Evolutionary conservation across 1,139 yeast genomes (phyloP).

Genomic region (Yamadazyma diddensiae): DNA sequence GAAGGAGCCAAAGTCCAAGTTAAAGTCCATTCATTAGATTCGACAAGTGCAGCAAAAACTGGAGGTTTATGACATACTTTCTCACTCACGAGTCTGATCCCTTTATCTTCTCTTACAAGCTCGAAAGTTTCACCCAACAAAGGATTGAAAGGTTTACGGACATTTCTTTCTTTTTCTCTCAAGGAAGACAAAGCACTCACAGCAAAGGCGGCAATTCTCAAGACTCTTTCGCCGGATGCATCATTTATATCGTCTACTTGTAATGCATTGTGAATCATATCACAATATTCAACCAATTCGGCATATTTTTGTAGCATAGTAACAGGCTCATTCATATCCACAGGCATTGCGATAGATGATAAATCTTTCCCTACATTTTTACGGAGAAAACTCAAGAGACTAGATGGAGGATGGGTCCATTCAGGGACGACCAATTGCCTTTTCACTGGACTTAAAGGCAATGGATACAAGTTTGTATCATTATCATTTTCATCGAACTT

Average conservation of each 20-base stretch:
- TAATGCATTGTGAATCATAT: conserved; percentile 62
- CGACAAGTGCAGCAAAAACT: conserved; percentile 76
- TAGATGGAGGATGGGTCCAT: conserved; percentile 72
- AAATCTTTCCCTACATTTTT: conserved; percentile 92
- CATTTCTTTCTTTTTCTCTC: conserved; percentile 70
- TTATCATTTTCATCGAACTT: conserved; percentile 13
- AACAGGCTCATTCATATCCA: conserved; percentile 87
- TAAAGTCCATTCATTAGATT: conserved; percentile 72
- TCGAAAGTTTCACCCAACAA: conserved; percentile 86
- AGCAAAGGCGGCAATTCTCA: conserved; percentile 80
- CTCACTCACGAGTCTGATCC: conserved; percentile 68
- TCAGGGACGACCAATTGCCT: conserved; percentile 63
- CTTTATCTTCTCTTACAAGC: conserved; percentile 73
- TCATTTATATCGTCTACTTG: conserved; percentile 29
- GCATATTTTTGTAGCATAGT: conserved; percentile 76
- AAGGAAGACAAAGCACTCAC: conserved; percentile 67
- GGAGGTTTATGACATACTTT: conserved; percentile 84
- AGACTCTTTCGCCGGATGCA: conserved; percentile 55
- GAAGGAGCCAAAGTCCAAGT: conserved; percentile 73
- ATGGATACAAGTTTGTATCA: conserved; percentile 56
- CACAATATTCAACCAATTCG: conserved; percentile 76
- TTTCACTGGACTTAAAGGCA: conserved; percentile 49
- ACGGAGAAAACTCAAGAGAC: conserved; percentile 72
- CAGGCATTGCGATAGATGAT: conserved; percentile 89
- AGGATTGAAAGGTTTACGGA: conserved; percentile 91